phyloP scores from a whole-genome alignment of 805 yeast species.

The Aciculoconidium aculeatum region DNA sequence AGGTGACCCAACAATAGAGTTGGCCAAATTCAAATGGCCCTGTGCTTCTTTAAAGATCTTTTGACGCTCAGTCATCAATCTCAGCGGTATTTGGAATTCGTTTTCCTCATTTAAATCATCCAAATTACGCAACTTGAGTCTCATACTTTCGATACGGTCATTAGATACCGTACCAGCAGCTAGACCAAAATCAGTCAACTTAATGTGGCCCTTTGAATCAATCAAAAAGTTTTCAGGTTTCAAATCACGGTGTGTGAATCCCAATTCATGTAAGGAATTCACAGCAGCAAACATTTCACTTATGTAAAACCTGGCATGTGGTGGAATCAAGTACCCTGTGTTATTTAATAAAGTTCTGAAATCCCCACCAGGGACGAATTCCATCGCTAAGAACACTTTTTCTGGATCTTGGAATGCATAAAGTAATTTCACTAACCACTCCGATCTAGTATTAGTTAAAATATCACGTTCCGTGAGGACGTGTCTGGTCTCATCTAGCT shows the following conservation, averaged over 20 bases:
- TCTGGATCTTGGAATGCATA: conserved; percentile 94
- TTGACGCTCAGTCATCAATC: conserved; percentile 83
- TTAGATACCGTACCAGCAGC: conserved; percentile 95
- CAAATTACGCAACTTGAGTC: conserved; percentile 57
- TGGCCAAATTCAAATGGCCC: conserved; percentile 80
- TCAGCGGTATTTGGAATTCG: conserved; percentile 45
- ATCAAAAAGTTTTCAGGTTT: conserved; percentile 92
- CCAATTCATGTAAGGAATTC: conserved; percentile 87
- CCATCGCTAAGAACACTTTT: conserved; percentile 94
- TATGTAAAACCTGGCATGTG: conserved; percentile 92
- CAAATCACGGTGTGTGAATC: conserved; percentile 94
- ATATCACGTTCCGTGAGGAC: conserved; percentile 95
- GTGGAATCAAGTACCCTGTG: conserved; percentile 87
- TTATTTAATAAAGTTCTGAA: conserved; percentile 90
- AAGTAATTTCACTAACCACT: conserved; percentile 89
- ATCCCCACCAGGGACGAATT: conserved; percentile 99
- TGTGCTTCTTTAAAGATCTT: conserved; percentile 76
- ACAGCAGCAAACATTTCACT: conserved; percentile 96
- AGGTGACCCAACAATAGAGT: conserved; percentile 95
- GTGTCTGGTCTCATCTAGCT: conserved; percentile 92
- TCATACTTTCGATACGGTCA: conserved; percentile 91
- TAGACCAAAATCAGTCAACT: conserved; percentile 91
- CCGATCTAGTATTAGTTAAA: conserved; percentile 89
- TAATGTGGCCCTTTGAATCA: conserved; percentile 86
- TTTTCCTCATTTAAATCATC: conserved; percentile 60